These are phyloP conservation scores for Didymella segeticola DNA, from an alignment of 2,329 filamentous ascomycete species.

Conservation along the genomic window DNA sequence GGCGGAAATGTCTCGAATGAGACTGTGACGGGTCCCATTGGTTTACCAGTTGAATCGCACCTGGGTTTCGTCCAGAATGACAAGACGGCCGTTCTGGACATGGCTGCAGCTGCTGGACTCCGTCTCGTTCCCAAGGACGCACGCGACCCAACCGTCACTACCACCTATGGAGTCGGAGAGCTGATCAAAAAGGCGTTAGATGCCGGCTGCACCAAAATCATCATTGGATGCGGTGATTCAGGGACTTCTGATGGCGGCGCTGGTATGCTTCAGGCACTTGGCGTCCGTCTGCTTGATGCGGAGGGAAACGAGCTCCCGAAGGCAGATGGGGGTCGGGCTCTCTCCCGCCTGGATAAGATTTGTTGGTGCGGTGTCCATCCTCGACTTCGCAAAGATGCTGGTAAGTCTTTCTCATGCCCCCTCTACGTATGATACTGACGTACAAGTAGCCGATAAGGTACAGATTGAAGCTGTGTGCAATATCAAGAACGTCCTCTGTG, in stretches of 20 bases:
- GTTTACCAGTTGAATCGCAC: slow-evolving; percentile 52
- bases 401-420: slow-evolving; percentile 19
- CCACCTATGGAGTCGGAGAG: slow-evolving; percentile 61
- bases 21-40: slow-evolving; percentile 55
- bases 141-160: slow-evolving; percentile 58
- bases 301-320: slow-evolving; percentile 48
- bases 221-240: slow-evolving; percentile 62
- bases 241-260: slow-evolving; percentile 62
- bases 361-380: slow-evolving; percentile 52
- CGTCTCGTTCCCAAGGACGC: slow-evolving; percentile 55
- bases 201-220: slow-evolving; percentile 54
- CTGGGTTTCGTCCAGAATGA: slow-evolving; percentile 54
- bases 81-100: slow-evolving; percentile 58
- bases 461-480: slow-evolving; percentile 60
- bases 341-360: slow-evolving; percentile 49
- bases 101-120: slow-evolving; percentile 61
- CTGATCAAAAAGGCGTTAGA: slow-evolving; percentile 57
- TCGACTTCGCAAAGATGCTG: slow-evolving; percentile 36
- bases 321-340: slow-evolving; percentile 52
- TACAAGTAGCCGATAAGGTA: slow-evolving; percentile 32
- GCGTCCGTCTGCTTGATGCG: slow-evolving; percentile 53
- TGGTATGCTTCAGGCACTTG: slow-evolving; percentile 62
- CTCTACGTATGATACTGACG: slow-evolving; percentile 5
- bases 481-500: slow-evolving; percentile 60
- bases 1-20: slow-evolving; percentile 49